Base-by-base conservation (phyloP, 495 filamentous ascomycete genomes). In the Sordaria brevicollis region DNA sequence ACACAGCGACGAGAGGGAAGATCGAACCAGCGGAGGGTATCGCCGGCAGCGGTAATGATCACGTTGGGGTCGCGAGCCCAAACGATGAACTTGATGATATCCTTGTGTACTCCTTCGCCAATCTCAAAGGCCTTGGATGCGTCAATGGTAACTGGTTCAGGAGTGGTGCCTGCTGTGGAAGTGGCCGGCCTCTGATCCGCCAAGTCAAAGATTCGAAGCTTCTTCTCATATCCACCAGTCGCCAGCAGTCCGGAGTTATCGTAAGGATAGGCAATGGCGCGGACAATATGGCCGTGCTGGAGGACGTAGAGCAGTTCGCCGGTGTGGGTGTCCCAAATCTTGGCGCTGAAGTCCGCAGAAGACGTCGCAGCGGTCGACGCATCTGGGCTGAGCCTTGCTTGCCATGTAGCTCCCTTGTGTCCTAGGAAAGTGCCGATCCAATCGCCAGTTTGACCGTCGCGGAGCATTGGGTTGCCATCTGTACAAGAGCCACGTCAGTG, bases 371-470 rank as follows among this genome's bases (percentile, higher is more conserved):
- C 93, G 37, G 93, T 89, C 36, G 88, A 87, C 7, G 93, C 92
- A 80, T 98, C 95, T 31, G 91, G 87, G 43, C 93, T 97, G 11
- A 98, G 86, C 68, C 94, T 87, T 33, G 93, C 91, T 83, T 97
- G 93, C 92, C 94, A 99, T 66, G 97, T 93, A 19, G 95, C 95
- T 71, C 95, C 95, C 83, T 99, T 98, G 82, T 99, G 95, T 57
- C 95, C 94, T 67, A 99, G 88, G 76, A 98, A 98, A 39, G 96
- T 99, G 38, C 95, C 95, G 72, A 99, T 98, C 95, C 93, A 99
- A 79, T 99, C 95, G 68, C 95, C 95, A 17, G 95, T 98, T 68
- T 96, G 87, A 67, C 95, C 95, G 84, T 99, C 92, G 68, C 95
- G 91, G 74, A 99, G 91, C 94, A 98, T 98, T 37, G 95, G 95